Percentiles rank a stretch among this genome's conserved stretches.
Conservation (phyloP, 345 rosid genomes). For the Streptanthus diversifolius region DNA sequence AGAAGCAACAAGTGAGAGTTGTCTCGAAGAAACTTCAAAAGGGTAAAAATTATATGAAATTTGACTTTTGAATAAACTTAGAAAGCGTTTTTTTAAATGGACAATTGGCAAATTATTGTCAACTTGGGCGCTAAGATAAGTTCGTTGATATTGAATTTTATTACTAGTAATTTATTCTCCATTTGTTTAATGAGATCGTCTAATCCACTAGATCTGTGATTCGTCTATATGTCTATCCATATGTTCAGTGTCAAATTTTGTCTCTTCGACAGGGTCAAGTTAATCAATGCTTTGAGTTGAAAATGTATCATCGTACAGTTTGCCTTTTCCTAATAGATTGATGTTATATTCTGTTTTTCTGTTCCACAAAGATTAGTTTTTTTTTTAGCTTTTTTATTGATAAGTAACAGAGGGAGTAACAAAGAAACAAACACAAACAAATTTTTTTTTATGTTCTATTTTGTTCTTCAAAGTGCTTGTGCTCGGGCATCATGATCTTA, state of each 20-base stretch:
- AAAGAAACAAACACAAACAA: too few relatives aligned
- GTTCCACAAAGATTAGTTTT: too few relatives aligned
- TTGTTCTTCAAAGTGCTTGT: background rate
- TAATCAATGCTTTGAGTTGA: slow-evolving; percentile 17
- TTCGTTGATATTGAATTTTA: background rate
- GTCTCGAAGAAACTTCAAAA: background rate
- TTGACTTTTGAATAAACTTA: slow-evolving; percentile 8
- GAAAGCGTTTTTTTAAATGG: background rate
- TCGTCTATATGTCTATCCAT: slow-evolving; percentile 3
- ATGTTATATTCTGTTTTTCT: too few relatives aligned
- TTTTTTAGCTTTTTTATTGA: too few relatives aligned
- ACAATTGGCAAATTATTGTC: background rate
- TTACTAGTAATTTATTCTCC: background rate
- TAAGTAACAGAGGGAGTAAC: too few relatives aligned
- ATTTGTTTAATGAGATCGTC: slow-evolving; percentile 15
- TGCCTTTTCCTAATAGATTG: background rate
- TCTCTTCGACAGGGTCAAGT: slow-evolving; percentile 25
- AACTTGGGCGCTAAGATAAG: background rate
- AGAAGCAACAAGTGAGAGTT: background rate
- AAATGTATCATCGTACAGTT: slow-evolving; percentile 3
- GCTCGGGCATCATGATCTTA: background rate
- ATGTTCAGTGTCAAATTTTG: slow-evolving; percentile 8
- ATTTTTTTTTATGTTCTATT: too few relatives aligned
- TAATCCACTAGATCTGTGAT: background rate
- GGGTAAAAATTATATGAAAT: background rate